phyloP scores from a whole-genome alignment of 345 rosid species.

The Ceriops zippeliana region DNA sequence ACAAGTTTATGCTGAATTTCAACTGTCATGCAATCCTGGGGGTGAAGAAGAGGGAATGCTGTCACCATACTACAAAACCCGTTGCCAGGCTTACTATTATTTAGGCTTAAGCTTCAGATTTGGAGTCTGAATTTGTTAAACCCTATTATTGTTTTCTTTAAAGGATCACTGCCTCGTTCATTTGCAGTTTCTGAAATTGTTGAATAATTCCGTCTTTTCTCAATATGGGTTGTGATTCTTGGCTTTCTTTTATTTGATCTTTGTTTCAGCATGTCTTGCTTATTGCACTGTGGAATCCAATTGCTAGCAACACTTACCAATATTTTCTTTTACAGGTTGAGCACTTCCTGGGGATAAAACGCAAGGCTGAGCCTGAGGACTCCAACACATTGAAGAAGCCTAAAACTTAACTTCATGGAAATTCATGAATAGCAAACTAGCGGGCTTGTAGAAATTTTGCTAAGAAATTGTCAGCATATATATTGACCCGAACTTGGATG shows the following conservation, averaged over 20 bases:
- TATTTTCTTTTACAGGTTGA: conserved; percentile 53
- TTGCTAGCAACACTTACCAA: background rate
- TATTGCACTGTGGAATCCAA: background rate
- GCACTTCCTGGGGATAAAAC: conserved; percentile 91
- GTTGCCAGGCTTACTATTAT: too few species aligned
- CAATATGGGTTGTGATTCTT: background rate
- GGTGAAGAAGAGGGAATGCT: too few species aligned
- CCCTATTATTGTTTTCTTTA: too few species aligned
- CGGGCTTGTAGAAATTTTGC: background rate
- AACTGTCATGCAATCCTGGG: too few species aligned
- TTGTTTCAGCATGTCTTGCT: background rate
- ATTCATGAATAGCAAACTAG: too few species aligned
- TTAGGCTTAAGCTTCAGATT: too few species aligned
- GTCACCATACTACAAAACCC: too few species aligned
- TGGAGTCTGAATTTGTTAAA: too few species aligned
- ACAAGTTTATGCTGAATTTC: too few species aligned
- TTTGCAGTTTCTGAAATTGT: too few species aligned
- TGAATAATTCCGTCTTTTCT: background rate
- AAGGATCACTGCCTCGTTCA: too few species aligned
- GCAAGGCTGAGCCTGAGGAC: conserved; percentile 55
- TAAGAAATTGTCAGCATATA: background rate
- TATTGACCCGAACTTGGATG: too few species aligned
- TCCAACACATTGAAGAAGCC: conserved; percentile 52
- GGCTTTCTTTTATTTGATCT: background rate
- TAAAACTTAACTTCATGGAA: conserved; percentile 28